These are phyloP conservation scores for Urostyla sp. DNA, from an alignment of 73 alveolate genomes.

Conservation along the genomic window DNA sequence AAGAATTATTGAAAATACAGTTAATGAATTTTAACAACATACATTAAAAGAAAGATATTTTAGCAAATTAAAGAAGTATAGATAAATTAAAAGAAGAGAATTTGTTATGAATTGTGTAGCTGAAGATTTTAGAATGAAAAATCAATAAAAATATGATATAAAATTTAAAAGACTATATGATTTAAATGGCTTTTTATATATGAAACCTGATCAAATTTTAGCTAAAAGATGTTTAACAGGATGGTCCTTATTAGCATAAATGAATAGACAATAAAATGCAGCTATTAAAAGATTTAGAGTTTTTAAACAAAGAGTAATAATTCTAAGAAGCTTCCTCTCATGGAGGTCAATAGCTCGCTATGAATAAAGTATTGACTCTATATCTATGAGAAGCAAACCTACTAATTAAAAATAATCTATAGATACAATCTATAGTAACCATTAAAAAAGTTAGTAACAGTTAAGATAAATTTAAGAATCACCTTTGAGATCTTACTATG, in stretches of 20 bases:
- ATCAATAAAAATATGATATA: not conserved
- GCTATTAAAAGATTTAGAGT: constrained; percentile 12
- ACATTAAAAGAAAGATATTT: not conserved
- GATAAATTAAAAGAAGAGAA: constrained; percentile 2
- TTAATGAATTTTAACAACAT: not conserved
- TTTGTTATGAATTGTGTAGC: constrained; percentile 22
- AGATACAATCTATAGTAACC: not conserved
- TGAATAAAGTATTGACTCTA: constrained; percentile 4
- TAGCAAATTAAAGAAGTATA: not conserved
- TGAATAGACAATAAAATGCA: not conserved
- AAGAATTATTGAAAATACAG: constrained; percentile 7
- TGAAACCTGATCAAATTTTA: not conserved
- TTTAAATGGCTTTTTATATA: constrained; percentile 2
- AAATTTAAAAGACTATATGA: not conserved
- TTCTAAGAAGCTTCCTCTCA: constrained; percentile 27
- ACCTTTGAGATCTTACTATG: not conserved
- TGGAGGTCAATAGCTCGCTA: constrained; percentile 51
- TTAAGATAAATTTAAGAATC: not conserved
- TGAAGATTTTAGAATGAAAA: constrained; percentile 7
- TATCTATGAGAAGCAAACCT: not conserved
- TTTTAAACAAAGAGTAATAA: not conserved
- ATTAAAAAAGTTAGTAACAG: not conserved
- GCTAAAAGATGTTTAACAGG: constrained; percentile 5
- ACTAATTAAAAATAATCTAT: not conserved
- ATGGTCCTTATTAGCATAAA: constrained; percentile 17